These are phyloP conservation scores for Actinidia arguta DNA, from an alignment of 179 eudicot genomes.

Conservation along the genomic window DNA sequence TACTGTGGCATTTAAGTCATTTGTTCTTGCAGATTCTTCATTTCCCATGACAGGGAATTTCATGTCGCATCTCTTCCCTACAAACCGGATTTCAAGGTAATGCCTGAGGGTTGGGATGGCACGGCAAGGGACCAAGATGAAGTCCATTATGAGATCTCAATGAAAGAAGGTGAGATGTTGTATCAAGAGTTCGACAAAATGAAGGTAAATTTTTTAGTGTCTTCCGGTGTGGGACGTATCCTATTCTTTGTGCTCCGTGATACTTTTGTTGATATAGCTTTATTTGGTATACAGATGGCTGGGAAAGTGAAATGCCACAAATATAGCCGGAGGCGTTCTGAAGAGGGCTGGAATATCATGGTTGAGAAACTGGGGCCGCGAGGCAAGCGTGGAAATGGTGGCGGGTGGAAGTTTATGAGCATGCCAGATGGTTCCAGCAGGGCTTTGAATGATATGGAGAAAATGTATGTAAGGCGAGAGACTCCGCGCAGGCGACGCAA, in stretches of 20 bases:
- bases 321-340: constrained; percentile 84
- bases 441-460: constrained; percentile 79
- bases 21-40: constrained; percentile 68
- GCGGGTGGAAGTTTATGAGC: constrained; percentile 88
- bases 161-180: constrained; percentile 83
- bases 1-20: constrained; percentile 6
- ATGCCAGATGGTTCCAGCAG: constrained; percentile 85
- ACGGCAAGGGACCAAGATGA: constrained; percentile 93
- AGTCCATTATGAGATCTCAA: constrained; percentile 93
- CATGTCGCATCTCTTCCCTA: constrained; percentile 94
- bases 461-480: constrained; percentile 82
- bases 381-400: constrained; percentile 85
- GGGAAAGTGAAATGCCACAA: constrained; percentile 78
- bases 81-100: constrained; percentile 94
- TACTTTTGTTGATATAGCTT: neutral
- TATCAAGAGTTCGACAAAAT: constrained; percentile 90
- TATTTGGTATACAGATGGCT: constrained; percentile 48
- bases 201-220: constrained; percentile 54
- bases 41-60: constrained; percentile 83
- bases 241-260: neutral
- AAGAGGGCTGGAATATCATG: constrained; percentile 79
- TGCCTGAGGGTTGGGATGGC: constrained; percentile 99
- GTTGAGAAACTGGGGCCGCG: constrained; percentile 76
- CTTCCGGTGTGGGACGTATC: too few relatives aligned
- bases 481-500: constrained; percentile 77